Conservation (phyloP, 768 basidiomycete genomes). For the Phylloporus sp. region DNA sequence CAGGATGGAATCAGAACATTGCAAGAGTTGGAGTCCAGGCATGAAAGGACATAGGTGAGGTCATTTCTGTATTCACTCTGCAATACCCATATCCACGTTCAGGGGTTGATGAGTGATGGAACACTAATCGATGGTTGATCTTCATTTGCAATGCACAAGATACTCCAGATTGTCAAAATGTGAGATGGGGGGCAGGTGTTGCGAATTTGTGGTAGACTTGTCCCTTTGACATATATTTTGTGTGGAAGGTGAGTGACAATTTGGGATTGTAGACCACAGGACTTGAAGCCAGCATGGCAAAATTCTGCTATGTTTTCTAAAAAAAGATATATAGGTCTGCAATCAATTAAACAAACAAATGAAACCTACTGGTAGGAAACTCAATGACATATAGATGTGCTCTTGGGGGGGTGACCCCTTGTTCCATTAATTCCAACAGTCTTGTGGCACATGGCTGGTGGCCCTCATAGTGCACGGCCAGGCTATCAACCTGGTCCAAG, state of each 20-base stretch:
- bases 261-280: neutral
- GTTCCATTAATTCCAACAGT: no score
- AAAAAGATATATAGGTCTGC: neutral
- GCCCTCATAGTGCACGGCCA: no score
- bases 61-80: neutral
- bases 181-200: neutral
- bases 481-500: no score
- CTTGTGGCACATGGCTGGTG: no score
- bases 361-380: neutral
- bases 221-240: neutral
- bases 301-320: neutral
- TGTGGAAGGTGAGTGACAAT: neutral
- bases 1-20: neutral
- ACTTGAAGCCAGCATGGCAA: neutral
- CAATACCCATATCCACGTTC: neutral
- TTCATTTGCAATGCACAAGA: neutral
- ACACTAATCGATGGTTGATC: neutral
- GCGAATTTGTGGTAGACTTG: neutral
- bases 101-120: neutral
- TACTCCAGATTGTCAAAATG: neutral
- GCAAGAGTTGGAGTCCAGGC: neutral
- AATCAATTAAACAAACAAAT: neutral
- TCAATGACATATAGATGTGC: neutral
- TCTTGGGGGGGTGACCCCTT: no score
- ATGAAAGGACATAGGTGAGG: neutral